phyloP scores from a whole-genome alignment of 495 filamentous ascomycete genomes.

The Penicillium simplicissimum region DNA sequence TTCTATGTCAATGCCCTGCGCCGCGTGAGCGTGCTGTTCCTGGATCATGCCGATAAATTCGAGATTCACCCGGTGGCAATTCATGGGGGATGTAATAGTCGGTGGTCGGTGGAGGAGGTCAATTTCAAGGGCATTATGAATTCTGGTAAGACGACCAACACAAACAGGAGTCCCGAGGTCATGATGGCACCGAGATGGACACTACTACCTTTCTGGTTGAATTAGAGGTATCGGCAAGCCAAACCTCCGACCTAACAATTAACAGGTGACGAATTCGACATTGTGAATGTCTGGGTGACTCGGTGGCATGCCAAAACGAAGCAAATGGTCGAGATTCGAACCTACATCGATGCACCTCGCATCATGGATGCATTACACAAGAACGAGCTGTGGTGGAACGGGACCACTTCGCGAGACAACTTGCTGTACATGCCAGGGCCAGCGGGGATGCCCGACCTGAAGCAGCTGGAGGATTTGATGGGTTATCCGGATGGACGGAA shows the following conservation, averaged over 20 bases:
- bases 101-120: slow-evolving; percentile 40
- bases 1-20: slow-evolving; percentile 43
- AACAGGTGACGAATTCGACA: slow-evolving; percentile 34
- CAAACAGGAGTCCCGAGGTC: background rate
- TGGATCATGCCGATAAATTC: slow-evolving; percentile 37
- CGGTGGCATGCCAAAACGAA: slow-evolving; percentile 26
- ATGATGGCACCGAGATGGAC: background rate
- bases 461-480: slow-evolving; percentile 31
- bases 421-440: slow-evolving; percentile 39
- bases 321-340: slow-evolving; percentile 42
- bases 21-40: slow-evolving; percentile 33
- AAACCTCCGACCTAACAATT: background rate
- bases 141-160: slow-evolving; percentile 24
- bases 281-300: slow-evolving; percentile 44
- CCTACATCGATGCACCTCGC: slow-evolving; percentile 34
- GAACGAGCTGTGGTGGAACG: slow-evolving; percentile 43
- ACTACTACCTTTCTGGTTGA: background rate
- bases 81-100: slow-evolving; percentile 37
- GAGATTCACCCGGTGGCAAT: slow-evolving; percentile 38
- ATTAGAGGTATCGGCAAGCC: background rate
- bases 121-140: slow-evolving; percentile 38
- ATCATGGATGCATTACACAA: slow-evolving; percentile 36
- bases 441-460: slow-evolving; percentile 39
- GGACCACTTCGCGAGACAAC: slow-evolving; percentile 33
- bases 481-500: slow-evolving; percentile 34